Evolutionary conservation across 345 rosid genomes (phyloP), one percentile per base, ranked within the genome.

Genomic region (Conringia planisiliqua): DNA sequence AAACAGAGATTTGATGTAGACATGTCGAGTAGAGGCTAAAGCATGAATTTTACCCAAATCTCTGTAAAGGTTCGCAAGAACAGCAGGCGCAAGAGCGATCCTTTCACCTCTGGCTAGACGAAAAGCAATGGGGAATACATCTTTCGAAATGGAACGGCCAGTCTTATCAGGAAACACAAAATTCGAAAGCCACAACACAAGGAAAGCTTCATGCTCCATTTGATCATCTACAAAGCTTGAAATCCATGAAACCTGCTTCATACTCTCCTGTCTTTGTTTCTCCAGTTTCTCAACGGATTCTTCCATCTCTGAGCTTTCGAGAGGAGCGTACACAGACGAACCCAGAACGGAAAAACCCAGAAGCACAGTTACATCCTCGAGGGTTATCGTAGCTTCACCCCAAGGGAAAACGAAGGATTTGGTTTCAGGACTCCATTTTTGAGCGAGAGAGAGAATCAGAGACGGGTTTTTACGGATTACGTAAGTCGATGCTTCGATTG

Each of bases 341-440:
- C 88, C 89, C 17, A 68, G 58, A 70, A 82, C 83, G 6, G 91
- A 70, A 62, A 71, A 87, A 0, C 86, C 83, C 59, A 86, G 68
- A 7, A 69, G 70, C 39, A 85, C 46, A 71, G 70, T 39, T 26
- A 83, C 68, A 71, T 86, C 86, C 52, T 89, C 88, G 6, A 86
- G 78, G 0, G 91, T 84, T 24, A 89, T 17, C 0, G 88, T 81
- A 1, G 86, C 89, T 73, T 85, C 91, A n/a, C 88, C 90, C 86
- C 86, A 89, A 1, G 88, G 81, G 27, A 86, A 85, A 24, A 85
- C 62, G 54, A 86, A 85, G 2, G 85, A 35, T 42, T 82, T 85
- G 5, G 86, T 81, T 3, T 76, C 64, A 2, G 85, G 81, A 38
- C 78, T 70, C 86, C 93, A 86, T 46, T 52, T 81, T 36, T 81